These are phyloP conservation scores for Lolium rigidum DNA, from an alignment of 176 grass and related monocot genomes.

Conservation along the genomic window DNA sequence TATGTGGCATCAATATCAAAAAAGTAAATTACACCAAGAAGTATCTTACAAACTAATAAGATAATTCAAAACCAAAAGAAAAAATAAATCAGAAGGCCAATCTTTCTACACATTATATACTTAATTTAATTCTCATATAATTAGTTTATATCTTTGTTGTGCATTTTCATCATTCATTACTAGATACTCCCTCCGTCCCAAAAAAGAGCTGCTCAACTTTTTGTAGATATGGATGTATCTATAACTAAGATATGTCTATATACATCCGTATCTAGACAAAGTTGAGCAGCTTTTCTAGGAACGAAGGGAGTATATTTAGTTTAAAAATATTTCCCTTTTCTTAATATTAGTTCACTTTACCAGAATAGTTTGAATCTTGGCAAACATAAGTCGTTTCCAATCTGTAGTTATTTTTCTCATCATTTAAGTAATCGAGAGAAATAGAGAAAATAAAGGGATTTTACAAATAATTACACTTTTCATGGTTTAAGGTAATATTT, in stretches of 20 bases:
- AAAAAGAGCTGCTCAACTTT: no score
- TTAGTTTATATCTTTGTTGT: neutral
- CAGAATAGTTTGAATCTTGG: neutral
- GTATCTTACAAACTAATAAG: slow-evolving; percentile 15
- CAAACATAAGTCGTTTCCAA: neutral
- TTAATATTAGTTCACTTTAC: no score
- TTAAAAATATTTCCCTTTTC: neutral
- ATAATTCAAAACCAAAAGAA: slow-evolving; percentile 22
- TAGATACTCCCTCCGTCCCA: no score
- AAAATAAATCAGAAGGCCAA: slow-evolving; percentile 7
- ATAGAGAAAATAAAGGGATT: neutral
- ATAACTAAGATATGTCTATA: no score
- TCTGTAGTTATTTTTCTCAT: neutral
- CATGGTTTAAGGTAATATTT: neutral
- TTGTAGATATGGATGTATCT: no score
- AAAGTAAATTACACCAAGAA: neutral
- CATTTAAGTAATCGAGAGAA: neutral
- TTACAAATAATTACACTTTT: neutral
- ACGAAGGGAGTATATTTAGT: no score
- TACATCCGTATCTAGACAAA: no score
- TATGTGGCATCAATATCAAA: slow-evolving; percentile 20
- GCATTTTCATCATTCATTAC: neutral
- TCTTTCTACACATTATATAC: neutral
- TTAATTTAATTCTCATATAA: neutral
- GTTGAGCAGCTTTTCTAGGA: no score